Conservation (phyloP, 495 filamentous ascomycete species). For the Lindgomyces ingoldianus region DNA sequence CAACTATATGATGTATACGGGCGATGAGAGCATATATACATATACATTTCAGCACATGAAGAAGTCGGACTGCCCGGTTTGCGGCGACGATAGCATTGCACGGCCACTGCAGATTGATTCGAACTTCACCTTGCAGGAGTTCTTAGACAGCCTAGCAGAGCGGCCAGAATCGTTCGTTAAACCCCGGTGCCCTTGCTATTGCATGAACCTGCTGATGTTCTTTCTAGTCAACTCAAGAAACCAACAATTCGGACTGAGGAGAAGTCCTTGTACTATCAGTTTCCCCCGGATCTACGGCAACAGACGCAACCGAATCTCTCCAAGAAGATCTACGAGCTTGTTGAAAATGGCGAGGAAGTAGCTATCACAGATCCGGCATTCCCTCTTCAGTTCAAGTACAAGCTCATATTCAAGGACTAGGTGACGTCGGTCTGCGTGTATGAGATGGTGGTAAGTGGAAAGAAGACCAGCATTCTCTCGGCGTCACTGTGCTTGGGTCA, state of each 20-base stretch:
- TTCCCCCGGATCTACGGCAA: conserved; percentile 75
- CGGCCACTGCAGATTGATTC: conserved; percentile 70
- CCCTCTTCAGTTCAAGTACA: conserved; percentile 51
- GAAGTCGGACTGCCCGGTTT: conserved; percentile 93
- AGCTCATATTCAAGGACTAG: conserved; percentile 60
- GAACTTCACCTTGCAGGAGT: conserved; percentile 73
- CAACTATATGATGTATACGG: conserved; percentile 99
- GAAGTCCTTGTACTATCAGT: conserved; percentile 86
- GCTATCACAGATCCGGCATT: conserved; percentile 83
- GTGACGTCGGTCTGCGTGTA: neutral
- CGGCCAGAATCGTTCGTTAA: conserved; percentile 67
- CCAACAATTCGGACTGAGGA: conserved; percentile 80
- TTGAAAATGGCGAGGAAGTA: conserved; percentile 70
- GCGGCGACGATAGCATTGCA: conserved; percentile 66
- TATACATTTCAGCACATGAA: conserved; percentile 92
- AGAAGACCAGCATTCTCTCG: no score
- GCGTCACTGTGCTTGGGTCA: no score
- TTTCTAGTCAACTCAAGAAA: conserved; percentile 60
- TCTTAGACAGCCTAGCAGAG: conserved; percentile 81
- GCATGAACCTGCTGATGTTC: conserved; percentile 59
- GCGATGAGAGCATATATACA: conserved; percentile 92
- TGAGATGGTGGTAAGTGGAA: no score
- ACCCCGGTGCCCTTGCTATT: neutral
- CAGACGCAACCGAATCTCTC: conserved; percentile 78
- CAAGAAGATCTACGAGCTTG: conserved; percentile 68